These are phyloP conservation scores for Hsuehochloa calcarea DNA, from an alignment of 176 grass and related monocot genomes.

Conservation along the genomic window DNA sequence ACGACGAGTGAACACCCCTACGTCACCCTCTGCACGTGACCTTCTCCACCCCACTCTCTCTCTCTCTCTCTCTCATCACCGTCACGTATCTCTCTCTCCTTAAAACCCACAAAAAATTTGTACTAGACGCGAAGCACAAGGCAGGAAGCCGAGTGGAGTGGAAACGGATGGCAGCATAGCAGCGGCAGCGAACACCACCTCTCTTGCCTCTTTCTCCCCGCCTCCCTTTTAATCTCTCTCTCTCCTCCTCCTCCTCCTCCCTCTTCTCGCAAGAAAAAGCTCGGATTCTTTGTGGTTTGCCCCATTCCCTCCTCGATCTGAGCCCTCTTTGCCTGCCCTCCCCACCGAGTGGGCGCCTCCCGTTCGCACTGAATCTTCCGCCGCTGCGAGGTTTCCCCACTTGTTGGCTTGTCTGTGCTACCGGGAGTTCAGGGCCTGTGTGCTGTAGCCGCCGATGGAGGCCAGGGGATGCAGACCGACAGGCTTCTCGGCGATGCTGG, in stretches of 20 bases:
- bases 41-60: neutral
- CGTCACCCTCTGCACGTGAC: slow-evolving; percentile 36
- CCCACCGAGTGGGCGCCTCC: slow-evolving; percentile 35
- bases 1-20: slow-evolving; percentile 18
- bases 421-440: neutral
- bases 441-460: slow-evolving; percentile 17
- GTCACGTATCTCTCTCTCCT: neutral
- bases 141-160: slow-evolving; percentile 15
- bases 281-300: slow-evolving; percentile 45
- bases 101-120: slow-evolving; percentile 37
- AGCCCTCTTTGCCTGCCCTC: slow-evolving; percentile 25
- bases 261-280: slow-evolving; percentile 29
- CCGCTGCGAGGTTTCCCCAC: neutral
- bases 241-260: too few relatives aligned
- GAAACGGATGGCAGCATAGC: neutral
- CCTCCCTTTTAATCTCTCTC: slow-evolving; percentile 30
- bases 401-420: neutral
- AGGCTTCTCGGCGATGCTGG: slow-evolving; percentile 25
- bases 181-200: slow-evolving; percentile 17
- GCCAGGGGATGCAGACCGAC: neutral
- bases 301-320: slow-evolving; percentile 48
- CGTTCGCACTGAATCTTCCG: slow-evolving; percentile 30
- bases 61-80: neutral
- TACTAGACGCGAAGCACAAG: neutral
- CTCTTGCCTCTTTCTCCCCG: slow-evolving; percentile 37